These are phyloP conservation scores for Neofusicoccum umdonicola DNA, from an alignment of 2,329 filamentous ascomycete genomes.

Conservation along the genomic window DNA sequence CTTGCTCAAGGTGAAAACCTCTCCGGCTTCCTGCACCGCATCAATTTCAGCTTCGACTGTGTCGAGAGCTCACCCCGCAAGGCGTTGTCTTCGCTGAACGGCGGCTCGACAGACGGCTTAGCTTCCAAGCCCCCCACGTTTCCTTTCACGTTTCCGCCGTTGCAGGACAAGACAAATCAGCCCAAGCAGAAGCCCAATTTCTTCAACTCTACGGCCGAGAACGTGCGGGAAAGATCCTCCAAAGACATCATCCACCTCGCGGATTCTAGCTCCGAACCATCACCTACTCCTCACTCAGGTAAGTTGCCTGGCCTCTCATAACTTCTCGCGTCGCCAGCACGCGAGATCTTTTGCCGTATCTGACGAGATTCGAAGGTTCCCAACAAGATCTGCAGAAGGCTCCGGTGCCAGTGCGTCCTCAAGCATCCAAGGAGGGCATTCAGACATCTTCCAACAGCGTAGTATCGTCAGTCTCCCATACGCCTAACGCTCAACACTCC, in stretches of 20 bases:
- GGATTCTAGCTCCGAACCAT: neutral
- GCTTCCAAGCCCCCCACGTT: neutral
- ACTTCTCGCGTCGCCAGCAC: no score
- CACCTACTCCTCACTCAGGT: neutral
- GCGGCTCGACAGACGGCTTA: neutral
- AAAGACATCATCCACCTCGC: neutral
- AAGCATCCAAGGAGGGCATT: no score
- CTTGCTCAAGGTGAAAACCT: neutral
- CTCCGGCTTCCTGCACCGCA: neutral
- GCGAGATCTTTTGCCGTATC: neutral
- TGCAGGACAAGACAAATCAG: neutral
- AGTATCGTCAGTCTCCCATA: neutral
- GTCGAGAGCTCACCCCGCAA: neutral
- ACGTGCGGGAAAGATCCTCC: neutral
- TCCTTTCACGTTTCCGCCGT: neutral
- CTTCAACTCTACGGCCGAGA: no score
- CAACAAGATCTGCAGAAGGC: no score
- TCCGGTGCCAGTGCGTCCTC: no score
- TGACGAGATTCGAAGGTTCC: no score
- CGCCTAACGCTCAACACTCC: neutral
- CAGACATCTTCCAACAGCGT: no score
- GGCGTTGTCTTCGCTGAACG: neutral
- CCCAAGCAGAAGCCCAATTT: neutral
- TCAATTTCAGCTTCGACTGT: constrained; percentile 12
- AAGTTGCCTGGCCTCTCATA: neutral